Base-by-base conservation (phyloP, 495 filamentous ascomycete genomes). In the Echria macrotheca region DNA sequence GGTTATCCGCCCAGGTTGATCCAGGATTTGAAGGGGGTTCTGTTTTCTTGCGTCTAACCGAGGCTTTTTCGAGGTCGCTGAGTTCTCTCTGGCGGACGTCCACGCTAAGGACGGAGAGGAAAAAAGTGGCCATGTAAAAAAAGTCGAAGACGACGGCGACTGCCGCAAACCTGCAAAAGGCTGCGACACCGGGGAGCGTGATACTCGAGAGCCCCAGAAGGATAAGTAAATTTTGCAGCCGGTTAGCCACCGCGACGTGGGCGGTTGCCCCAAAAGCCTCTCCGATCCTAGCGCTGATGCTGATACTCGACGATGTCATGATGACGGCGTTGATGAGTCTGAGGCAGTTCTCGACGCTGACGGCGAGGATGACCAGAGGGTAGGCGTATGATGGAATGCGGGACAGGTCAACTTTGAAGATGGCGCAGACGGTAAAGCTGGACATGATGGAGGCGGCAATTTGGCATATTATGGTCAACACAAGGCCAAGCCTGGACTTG, bases 291-390 rank as follows among this genome's bases (percentile, higher is more conserved):
- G 64, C 67, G 38, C 74, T 73, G 14, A 79, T 80, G 37, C 72
- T 75, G 51, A 79, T 71, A 52, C 80, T 75, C 0, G 82, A 74
- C 9, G 83, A 80, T 1, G 80, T 83, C 44, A 77, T 66, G 25
- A 86, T 76, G 31, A 87, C 79, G 0, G 79, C 78, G 54, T 87
- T 86, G 54, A 87, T 84, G 42, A 89, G 71, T 26, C 82, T 73
- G 59, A 86, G 78, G 50, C 84, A 84, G 55, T 87, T 87, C 52
- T 87, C 83, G 37, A 86, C 66, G 41, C 85, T 85, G 61, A 86
- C 79, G 25, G 75, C 74, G 31, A 87, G 70, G 11, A 87, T 73
- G n/a, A 86, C 82, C 7, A 85, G 74, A 0, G 85, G 85, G 63
- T 85, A 89, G 22, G 77, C 75, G 33, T 78, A 73, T 51, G 70